Evolutionary conservation across 2,329 filamentous ascomycete species (phyloP).

Genomic region (Claviceps digitariae): DNA sequence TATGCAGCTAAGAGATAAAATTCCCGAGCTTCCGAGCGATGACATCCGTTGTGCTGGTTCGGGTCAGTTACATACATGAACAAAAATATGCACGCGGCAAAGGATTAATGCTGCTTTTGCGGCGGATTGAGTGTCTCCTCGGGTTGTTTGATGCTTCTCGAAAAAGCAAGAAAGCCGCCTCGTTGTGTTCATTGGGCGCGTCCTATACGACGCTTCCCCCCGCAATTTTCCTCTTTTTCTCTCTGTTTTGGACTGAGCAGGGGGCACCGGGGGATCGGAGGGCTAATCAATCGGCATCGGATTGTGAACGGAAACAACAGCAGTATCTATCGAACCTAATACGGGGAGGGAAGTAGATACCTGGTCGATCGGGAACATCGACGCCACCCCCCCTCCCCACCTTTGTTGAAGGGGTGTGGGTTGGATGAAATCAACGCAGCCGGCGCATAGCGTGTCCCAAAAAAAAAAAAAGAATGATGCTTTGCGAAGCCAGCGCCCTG

Average conservation of each 20-base stretch:
- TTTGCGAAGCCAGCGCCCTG: not conserved
- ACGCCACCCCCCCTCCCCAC: not conserved
- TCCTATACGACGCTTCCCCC: not conserved
- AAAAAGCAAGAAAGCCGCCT: not conserved
- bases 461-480: not conserved
- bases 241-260: not conserved
- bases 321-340: not conserved
- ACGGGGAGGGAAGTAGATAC: not conserved
- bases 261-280: not conserved
- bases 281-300: not conserved
- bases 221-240: not conserved
- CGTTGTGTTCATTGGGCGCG: not conserved
- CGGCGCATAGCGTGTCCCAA: constrained; percentile 5
- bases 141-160: not conserved
- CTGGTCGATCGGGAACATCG: not conserved
- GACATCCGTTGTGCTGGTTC: not conserved
- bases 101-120: not conserved
- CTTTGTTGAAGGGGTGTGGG: not conserved
- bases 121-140: not conserved
- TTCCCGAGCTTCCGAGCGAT: not conserved
- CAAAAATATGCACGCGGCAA: not conserved
- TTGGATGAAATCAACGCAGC: not conserved
- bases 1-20: not conserved
- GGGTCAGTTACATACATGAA: not conserved
- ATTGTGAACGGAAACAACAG: not conserved